Evolutionary conservation across 495 filamentous ascomycete genomes (phyloP), one percentile per base, ranked within the genome.

Genomic region (Aspergillus kassunensis): DNA sequence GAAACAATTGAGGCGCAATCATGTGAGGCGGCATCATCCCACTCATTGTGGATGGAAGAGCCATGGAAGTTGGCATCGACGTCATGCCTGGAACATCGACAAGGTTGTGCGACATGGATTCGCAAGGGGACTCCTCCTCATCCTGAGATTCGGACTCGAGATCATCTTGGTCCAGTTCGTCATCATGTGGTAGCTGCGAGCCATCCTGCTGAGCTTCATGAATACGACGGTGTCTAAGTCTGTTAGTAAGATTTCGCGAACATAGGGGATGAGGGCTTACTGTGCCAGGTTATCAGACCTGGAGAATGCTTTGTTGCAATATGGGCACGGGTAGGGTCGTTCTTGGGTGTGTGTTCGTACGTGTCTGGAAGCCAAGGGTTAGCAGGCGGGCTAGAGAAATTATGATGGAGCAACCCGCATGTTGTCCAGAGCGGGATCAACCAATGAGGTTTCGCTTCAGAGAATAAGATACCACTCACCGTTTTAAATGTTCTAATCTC

Each of bases 291-390:
- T 98, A 75, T 98, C 93, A 60, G 91, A 96, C 64, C 93, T 82
- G 40, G 93, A 97, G 71, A 98, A 98, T 40, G 92, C 93, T 74
- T 97, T 97, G 80, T 85, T 95, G 82, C 93, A 98, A 68, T 95
- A 87, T 62, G 86, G 86, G 80, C 93, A 98, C 60, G 90, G 85
- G 71, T 98, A 98, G 59, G 93, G 93, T 76, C 92, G 86, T 76
- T 98, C 93, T 81, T 98, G 93, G 18, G 93, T 98, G 77, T 98
- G 93, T 64, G 93, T 98, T 69, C 93, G 88, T 70, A 98, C 95
- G 79, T 98, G 93, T 76, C 91, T 96, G 73, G 48, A 60, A 69
- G 71, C 65, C 64, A 62, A 55, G 69, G 41, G 68, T 76, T 71
- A 86, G 79, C 69, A 68, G 77, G 80, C 74, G 79, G n/a, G 72